phyloP scores from a whole-genome alignment of 2,329 filamentous ascomycete genomes.

The Pestalotiopsis sp. region DNA sequence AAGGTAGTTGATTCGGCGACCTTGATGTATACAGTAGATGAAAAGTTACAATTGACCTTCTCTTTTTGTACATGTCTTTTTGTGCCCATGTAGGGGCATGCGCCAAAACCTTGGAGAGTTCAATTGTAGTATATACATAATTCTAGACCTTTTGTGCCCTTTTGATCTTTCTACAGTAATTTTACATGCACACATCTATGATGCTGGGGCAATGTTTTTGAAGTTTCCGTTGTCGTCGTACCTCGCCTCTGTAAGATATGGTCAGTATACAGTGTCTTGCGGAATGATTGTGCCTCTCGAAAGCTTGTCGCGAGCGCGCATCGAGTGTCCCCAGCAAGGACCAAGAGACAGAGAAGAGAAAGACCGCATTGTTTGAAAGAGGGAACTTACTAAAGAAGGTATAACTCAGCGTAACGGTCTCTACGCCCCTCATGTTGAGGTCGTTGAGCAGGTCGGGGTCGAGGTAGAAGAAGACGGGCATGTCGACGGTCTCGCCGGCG shows the following conservation, averaged over 20 bases:
- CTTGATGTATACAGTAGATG: too few species aligned
- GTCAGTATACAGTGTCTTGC: neutral
- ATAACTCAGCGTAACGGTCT: slow-evolving; percentile 94
- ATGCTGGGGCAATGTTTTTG: slow-evolving; percentile 28
- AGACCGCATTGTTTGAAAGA: too few species aligned
- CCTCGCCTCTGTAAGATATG: slow-evolving; percentile 65
- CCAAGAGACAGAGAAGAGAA: neutral
- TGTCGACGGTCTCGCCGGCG: slow-evolving; percentile 95
- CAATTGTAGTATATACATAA: neutral
- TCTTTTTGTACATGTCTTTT: too few species aligned
- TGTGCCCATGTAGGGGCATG: neutral
- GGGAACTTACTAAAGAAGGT: slow-evolving; percentile 92
- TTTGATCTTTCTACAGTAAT: neutral
- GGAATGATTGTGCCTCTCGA: too few species aligned
- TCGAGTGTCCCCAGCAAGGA: neutral
- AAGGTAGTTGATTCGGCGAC: too few species aligned
- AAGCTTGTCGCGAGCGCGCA: neutral
- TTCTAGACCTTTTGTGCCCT: neutral
- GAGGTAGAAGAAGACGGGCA: slow-evolving; percentile 99
- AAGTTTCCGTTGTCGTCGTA: slow-evolving; percentile 82
- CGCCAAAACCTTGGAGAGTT: neutral
- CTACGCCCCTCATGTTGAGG: slow-evolving; percentile 88
- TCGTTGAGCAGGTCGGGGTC: slow-evolving; percentile 94
- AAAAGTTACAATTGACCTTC: too few species aligned
- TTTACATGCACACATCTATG: neutral